These are phyloP conservation scores for Thuja plicata DNA, from an alignment of 83 land plant species.

Conservation along the genomic window DNA sequence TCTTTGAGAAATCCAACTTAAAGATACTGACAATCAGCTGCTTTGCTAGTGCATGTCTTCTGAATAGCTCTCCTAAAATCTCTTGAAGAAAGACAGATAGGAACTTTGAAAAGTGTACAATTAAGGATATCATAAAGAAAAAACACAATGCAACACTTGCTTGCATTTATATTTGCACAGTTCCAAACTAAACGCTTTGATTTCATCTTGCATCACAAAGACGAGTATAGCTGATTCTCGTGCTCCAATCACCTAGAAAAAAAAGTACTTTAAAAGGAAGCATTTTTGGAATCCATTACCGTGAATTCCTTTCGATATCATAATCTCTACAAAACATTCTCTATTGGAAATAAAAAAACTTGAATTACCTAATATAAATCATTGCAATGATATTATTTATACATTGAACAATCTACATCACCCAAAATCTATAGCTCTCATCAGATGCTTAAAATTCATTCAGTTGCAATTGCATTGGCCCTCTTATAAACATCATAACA, in stretches of 20 bases:
- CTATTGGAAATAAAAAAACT: neutral
- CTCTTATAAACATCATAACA: too few species aligned
- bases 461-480: too few species aligned
- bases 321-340: neutral
- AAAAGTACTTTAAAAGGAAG: too few species aligned
- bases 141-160: neutral
- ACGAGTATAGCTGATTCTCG: neutral
- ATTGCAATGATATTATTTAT: neutral
- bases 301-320: neutral
- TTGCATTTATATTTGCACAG: neutral
- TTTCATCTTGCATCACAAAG: neutral
- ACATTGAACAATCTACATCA: neutral
- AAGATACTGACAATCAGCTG: neutral
- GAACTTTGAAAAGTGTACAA: too few species aligned
- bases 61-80: neutral
- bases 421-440: neutral
- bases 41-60: neutral
- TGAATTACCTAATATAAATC: neutral
- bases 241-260: neutral
- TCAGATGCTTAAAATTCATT: neutral
- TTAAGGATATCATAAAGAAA: neutral
- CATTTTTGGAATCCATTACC: neutral
- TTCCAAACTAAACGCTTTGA: neutral
- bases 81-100: neutral
- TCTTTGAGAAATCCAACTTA: neutral